A percentile compares a stretch with the other conserved stretches of the same genome.
These are phyloP conservation scores for Xylaria nigripes DNA, from an alignment of 495 filamentous ascomycete species.

Conservation along the genomic window DNA sequence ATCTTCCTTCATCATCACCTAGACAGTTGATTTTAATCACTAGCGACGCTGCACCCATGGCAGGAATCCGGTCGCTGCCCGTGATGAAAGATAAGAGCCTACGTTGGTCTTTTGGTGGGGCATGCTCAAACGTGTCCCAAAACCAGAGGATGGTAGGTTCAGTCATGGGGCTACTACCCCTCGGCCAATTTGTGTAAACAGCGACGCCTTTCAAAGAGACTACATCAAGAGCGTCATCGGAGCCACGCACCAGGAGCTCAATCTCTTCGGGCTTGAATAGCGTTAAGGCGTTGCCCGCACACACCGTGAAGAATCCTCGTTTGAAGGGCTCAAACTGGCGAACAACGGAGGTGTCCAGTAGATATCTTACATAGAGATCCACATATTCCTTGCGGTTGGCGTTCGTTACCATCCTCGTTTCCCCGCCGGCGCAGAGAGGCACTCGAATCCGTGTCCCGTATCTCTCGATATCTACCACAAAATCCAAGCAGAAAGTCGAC, in stretches of 20 bases:
- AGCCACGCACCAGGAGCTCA: constrained; percentile 79
- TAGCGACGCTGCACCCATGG: constrained; percentile 79
- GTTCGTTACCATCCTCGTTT: constrained; percentile 72
- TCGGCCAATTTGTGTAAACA: constrained; percentile 71
- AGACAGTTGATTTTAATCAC: constrained; percentile 66
- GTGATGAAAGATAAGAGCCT: constrained; percentile 82
- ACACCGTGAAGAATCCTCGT: constrained; percentile 89
- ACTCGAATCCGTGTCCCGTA: constrained; percentile 62
- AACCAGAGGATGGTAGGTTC: constrained; percentile 76
- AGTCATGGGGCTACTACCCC: constrained; percentile 27
- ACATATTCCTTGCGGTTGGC: constrained; percentile 81
- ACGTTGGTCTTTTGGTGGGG: constrained; percentile 60
- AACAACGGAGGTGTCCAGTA: constrained; percentile 69
- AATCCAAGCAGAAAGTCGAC: constrained; percentile 73
- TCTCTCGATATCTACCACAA: constrained; percentile 66
- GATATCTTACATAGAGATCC: constrained; percentile 72
- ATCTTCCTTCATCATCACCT: constrained; percentile 65
- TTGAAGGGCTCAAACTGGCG: constrained; percentile 94
- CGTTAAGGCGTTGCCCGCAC: constrained; percentile 79
- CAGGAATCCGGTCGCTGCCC: constrained; percentile 87
- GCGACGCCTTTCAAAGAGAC: constrained; percentile 67
- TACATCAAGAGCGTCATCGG: constrained; percentile 78
- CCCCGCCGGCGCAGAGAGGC: constrained; percentile 69
- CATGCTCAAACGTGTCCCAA: constrained; percentile 69
- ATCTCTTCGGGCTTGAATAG: constrained; percentile 94